Evolutionary conservation across 2,329 filamentous ascomycete genomes (phyloP).

Genomic region (Cladobotryum mycophilum): DNA sequence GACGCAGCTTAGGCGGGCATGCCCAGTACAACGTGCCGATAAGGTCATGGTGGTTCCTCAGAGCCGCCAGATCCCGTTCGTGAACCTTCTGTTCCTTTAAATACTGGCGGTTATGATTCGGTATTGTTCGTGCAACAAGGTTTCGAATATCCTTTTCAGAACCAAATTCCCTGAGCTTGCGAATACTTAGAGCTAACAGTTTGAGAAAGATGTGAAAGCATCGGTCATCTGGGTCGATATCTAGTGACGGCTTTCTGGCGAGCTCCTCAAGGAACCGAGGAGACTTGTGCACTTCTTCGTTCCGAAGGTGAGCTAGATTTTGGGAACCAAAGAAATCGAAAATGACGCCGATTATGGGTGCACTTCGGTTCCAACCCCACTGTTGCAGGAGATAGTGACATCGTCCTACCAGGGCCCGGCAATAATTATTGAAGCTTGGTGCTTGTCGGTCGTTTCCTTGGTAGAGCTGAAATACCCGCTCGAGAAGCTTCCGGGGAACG

Average conservation of each 20-base stretch:
- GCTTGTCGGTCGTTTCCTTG: constrained; percentile 47
- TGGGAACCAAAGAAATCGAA: constrained; percentile 64
- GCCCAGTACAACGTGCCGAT: constrained; percentile 62
- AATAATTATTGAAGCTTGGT: constrained; percentile 61
- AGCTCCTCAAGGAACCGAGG: constrained; percentile 56
- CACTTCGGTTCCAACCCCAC: constrained; percentile 60
- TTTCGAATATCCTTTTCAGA: constrained; percentile 54
- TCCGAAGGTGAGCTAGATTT: constrained; percentile 55
- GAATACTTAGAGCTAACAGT: constrained; percentile 52
- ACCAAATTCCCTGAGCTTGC: constrained; percentile 40
- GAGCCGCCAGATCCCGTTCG: constrained; percentile 54
- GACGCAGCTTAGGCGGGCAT: constrained; percentile 48
- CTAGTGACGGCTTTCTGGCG: constrained; percentile 37
- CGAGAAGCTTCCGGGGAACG: constrained; percentile 51
- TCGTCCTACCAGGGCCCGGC: constrained; percentile 50
- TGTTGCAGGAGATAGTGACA: constrained; percentile 58
- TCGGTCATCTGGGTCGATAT: constrained; percentile 47
- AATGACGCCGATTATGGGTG: constrained; percentile 51
- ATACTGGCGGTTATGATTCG: constrained; percentile 60
- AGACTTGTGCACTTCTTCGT: constrained; percentile 57
- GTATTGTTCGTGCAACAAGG: constrained; percentile 54
- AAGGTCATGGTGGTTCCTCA: constrained; percentile 64
- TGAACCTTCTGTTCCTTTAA: constrained; percentile 56
- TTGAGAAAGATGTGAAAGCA: constrained; percentile 66
- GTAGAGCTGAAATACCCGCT: constrained; percentile 53